phyloP scores from a whole-genome alignment of 345 rosid genomes.

The Noccaea caerulescens region DNA sequence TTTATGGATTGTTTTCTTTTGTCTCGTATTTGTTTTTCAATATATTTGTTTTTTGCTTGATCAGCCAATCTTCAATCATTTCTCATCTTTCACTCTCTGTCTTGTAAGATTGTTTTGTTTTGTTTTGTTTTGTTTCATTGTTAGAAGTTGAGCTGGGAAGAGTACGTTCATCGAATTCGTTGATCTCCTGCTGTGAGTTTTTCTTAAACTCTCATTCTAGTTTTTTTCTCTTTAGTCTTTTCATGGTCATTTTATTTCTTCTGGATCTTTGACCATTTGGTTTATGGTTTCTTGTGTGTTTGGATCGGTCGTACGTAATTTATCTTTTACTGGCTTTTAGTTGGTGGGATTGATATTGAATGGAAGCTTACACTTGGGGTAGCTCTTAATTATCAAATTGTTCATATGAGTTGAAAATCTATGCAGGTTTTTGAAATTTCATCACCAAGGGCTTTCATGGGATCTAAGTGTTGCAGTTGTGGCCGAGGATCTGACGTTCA shows the following conservation, averaged over 20 bases:
- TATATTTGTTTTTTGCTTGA: too few relatives aligned
- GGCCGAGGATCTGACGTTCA: not conserved
- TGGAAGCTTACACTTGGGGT: not conserved
- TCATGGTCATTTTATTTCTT: not conserved
- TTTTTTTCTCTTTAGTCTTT: too few relatives aligned
- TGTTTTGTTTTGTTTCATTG: not conserved
- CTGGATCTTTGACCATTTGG: not conserved
- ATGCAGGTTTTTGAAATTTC: not conserved
- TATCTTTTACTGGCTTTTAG: not conserved
- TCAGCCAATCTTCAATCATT: too few relatives aligned
- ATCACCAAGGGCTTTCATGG: not conserved
- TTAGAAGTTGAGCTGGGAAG: constrained; percentile 41
- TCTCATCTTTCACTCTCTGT: too few relatives aligned
- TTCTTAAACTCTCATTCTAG: not conserved
- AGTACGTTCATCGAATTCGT: constrained; percentile 40
- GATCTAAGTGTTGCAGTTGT: constrained; percentile 3
- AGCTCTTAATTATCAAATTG: not conserved
- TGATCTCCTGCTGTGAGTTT: constrained; percentile 37
- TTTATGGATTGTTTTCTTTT: too few relatives aligned
- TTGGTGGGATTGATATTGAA: not conserved
- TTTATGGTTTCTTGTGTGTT: not conserved
- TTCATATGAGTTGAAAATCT: not conserved
- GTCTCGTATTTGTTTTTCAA: too few relatives aligned
- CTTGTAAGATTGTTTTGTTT: too few relatives aligned
- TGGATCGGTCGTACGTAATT: constrained; percentile 18